Conservation (phyloP, 2,329 filamentous ascomycete species). For the Emmonsia crescens region DNA sequence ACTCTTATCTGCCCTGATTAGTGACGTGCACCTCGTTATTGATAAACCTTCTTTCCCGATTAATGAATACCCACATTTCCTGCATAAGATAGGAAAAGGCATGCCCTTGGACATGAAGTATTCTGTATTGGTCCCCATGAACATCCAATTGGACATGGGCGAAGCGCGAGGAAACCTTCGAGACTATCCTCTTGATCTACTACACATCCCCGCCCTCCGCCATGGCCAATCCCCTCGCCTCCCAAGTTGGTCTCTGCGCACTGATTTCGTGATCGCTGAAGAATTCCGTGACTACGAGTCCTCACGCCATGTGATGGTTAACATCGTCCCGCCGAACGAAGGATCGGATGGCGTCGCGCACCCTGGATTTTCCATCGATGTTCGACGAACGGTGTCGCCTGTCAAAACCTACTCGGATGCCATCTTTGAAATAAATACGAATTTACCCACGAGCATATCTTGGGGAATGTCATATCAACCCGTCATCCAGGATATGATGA, state of each 20-base stretch:
- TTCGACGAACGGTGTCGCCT: constrained; percentile 81
- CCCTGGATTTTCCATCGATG: constrained; percentile 68
- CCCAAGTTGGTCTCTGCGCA: constrained; percentile 71
- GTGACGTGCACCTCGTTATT: constrained; percentile 71
- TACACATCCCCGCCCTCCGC: constrained; percentile 80
- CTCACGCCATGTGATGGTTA: constrained; percentile 66
- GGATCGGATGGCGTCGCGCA: constrained; percentile 44
- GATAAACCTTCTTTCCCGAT: constrained; percentile 91
- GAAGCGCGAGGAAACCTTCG: constrained; percentile 77
- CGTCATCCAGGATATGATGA: constrained; percentile 99
- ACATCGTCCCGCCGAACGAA: constrained; percentile 65
- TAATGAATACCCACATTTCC: constrained; percentile 67
- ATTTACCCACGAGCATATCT: constrained; percentile 80
- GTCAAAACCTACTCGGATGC: constrained; percentile 97
- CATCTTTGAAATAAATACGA: constrained; percentile 83
- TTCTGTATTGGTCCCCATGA: constrained; percentile 79
- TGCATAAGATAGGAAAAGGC: constrained; percentile 87
- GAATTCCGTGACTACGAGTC: constrained; percentile 77
- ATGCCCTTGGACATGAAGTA: constrained; percentile 91
- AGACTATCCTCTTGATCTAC: constrained; percentile 83
- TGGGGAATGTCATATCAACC: constrained; percentile 98
- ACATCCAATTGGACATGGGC: constrained; percentile 77
- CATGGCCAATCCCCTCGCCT: constrained; percentile 66
- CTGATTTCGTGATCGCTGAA: constrained; percentile 92
- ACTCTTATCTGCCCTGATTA: constrained; percentile 68